phyloP scores from a whole-genome alignment of 139 green algal genomes.

The Coelastrella sp. region DNA sequence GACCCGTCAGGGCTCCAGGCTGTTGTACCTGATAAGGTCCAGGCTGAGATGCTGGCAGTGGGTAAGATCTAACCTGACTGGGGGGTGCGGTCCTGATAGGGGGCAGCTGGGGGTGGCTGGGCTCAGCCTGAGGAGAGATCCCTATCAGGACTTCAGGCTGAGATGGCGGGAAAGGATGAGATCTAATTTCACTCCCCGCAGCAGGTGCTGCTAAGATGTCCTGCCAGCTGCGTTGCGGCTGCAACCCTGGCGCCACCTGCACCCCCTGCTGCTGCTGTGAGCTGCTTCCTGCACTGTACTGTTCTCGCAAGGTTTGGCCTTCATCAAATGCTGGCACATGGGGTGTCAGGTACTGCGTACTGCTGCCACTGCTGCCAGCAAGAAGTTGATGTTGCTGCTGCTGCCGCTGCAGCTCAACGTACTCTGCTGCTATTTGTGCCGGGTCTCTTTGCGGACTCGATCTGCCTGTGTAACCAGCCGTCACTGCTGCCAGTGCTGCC shows the following conservation, averaged over 20 bases:
- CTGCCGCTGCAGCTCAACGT: not conserved
- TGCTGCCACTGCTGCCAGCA: too few species aligned
- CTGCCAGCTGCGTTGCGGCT: too few species aligned
- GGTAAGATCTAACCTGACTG: not conserved
- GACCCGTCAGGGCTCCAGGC: too few species aligned
- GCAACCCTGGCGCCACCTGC: too few species aligned
- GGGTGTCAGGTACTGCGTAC: not conserved
- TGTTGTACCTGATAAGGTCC: too few species aligned
- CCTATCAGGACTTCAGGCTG: too few species aligned
- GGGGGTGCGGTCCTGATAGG: not conserved
- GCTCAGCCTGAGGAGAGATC: not conserved
- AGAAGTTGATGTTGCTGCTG: not conserved
- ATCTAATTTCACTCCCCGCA: too few species aligned
- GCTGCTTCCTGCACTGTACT: not conserved
- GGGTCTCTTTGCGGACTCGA: not conserved
- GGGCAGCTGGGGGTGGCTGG: not conserved
- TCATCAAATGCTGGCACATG: not conserved
- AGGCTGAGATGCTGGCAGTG: not conserved
- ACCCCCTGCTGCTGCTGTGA: not conserved
- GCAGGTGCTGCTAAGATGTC: too few species aligned
- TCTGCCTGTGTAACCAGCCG: not conserved
- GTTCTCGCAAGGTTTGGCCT: not conserved
- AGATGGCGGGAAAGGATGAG: too few species aligned
- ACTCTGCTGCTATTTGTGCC: constrained; percentile 26
- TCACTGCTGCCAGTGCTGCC: not conserved